Evolutionary conservation across 805 yeast species (phyloP), one percentile per base, ranked within the genome.

Genomic region (Ogataea parapolymorpha): DNA sequence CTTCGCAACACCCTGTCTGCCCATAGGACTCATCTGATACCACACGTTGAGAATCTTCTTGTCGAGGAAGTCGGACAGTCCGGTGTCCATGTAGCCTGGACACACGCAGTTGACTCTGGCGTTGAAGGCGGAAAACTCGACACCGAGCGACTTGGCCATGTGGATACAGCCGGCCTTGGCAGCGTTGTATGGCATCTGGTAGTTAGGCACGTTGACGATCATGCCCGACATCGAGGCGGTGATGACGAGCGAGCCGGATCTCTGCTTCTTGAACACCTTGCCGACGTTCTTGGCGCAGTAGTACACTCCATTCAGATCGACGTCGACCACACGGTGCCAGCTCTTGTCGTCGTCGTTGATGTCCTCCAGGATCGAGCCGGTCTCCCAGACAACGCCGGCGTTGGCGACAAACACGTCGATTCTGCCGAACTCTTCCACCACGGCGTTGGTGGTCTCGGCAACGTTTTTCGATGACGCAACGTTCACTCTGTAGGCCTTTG

Each of bases 151-250:
- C 54, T 65, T 69, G 40, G 74, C 66, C 61, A 72, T 61, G 47
- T 72, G 74, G 55, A 72, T 58, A 47, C 74, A 72, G 22, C 70
- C 77, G 22, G 77, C 76, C 59, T 72, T 72, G 37, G 77, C 74
- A 29, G 70, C 70, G 46, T 72, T 72, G 58, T 72, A 72, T 14
- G 71, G 71, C 50, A 74, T 72, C 52, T 74, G 79, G 50, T 70
- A 69, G 50, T 72, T 68, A 37, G 80, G 79, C 45, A 72, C 75
- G 49, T 75, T 75, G 44, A 70, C 77, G 47, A 74, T 72, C 56
- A 71, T 70, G 23, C 72, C 79, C 14, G 77, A 71, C 79, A 75
- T 75, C 18, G 79, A 74, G 2, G 79, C 79, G 18, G 80, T 75
- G 58, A 72, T 69, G 44, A 75, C 64, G 48, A 75, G 56, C 11